phyloP scores from a whole-genome alignment of 2,329 filamentous ascomycete species.

The Akanthomyces dipterigenus region DNA sequence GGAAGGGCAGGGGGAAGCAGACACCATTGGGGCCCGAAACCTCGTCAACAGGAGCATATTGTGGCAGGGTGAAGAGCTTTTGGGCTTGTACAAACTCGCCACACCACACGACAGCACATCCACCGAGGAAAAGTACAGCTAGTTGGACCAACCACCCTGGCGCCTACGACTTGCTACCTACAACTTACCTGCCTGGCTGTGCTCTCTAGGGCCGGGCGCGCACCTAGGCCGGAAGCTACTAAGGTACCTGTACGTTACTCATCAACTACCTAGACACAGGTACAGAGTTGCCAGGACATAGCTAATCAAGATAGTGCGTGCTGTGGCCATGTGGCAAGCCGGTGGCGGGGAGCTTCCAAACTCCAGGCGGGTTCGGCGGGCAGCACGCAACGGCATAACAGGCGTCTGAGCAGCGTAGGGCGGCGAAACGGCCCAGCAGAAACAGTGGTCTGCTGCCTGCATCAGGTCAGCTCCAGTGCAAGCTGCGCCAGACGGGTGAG shows the following conservation, averaged over 20 bases:
- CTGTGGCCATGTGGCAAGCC: background rate
- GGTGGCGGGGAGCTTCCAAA: background rate
- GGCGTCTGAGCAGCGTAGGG: background rate
- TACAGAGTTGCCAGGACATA: background rate
- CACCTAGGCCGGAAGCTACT: background rate
- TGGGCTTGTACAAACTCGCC: background rate
- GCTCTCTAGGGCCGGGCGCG: background rate
- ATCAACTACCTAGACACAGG: no score
- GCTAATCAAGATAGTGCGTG: background rate
- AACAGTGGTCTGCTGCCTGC: background rate
- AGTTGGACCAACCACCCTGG: background rate
- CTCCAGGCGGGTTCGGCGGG: background rate
- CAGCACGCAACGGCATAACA: background rate
- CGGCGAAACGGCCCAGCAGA: background rate
- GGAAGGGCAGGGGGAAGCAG: background rate
- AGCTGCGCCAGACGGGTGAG: background rate
- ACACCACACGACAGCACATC: background rate
- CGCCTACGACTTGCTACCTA: background rate
- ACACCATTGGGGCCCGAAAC: background rate
- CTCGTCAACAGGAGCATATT: slow-evolving; percentile 2
- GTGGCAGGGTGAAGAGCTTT: background rate
- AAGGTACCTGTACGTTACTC: background rate
- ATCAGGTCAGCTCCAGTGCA: background rate
- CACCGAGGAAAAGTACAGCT: background rate
- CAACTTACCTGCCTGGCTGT: no score